phyloP scores from a whole-genome alignment of 768 basidiomycete species.

The Udeniomyces megalosporus region DNA sequence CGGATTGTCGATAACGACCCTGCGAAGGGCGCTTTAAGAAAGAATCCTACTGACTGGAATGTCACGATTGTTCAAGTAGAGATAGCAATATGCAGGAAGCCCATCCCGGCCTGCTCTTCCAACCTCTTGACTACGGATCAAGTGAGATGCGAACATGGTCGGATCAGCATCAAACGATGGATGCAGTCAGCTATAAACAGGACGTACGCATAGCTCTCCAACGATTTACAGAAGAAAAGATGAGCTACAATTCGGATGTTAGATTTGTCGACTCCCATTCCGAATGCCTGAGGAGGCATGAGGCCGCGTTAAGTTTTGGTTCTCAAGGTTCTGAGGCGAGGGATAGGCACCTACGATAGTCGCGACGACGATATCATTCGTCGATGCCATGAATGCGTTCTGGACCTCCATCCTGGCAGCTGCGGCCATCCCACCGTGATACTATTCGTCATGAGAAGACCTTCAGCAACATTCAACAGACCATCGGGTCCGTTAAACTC shows the following conservation, averaged over 20 bases:
- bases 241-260: constrained; percentile 31
- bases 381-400: constrained; percentile 32
- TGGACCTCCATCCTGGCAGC: constrained; percentile 32
- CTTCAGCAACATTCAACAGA: no score
- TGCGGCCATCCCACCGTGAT: constrained; percentile 35
- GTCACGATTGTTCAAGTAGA: constrained; percentile 36
- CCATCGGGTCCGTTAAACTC: no score
- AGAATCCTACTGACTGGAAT: constrained; percentile 23
- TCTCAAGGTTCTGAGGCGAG: background rate
- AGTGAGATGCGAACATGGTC: background rate
- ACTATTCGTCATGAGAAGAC: constrained; percentile 25
- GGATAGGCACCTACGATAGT: constrained; percentile 28
- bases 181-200: background rate
- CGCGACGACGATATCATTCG: constrained; percentile 32
- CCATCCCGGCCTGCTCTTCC: constrained; percentile 36
- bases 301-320: background rate
- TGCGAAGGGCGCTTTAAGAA: background rate
- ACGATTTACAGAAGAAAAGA: constrained; percentile 35
- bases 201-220: constrained; percentile 30
- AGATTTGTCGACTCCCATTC: constrained; percentile 37
- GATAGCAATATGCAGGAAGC: constrained; percentile 34
- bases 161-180: background rate
- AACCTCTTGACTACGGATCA: constrained; percentile 30
- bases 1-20: no score
- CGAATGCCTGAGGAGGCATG: constrained; percentile 25